Evolutionary conservation across 1,284 basidiomycete genomes (phyloP).

Genomic region (Fomitopsis palustris): DNA sequence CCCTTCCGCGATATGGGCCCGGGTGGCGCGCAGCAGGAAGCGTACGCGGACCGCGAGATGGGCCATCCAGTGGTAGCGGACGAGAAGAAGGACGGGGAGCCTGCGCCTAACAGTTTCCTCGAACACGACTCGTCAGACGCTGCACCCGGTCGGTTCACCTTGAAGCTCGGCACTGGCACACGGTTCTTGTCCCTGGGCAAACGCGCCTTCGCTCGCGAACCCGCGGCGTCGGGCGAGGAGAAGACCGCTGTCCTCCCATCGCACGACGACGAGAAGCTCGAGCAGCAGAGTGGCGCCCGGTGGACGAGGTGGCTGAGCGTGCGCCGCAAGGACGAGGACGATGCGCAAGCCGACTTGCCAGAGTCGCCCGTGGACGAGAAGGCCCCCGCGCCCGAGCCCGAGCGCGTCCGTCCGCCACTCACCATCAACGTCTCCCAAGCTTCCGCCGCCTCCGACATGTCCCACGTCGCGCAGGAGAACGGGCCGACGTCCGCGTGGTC

Average conservation of each 20-base stretch:
- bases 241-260: slow-evolving; percentile 3
- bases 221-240: slow-evolving; percentile 25
- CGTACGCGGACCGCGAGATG: not conserved
- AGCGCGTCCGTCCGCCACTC: slow-evolving; percentile 34
- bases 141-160: slow-evolving; percentile 8
- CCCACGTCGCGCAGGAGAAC: slow-evolving; percentile 13
- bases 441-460: slow-evolving; percentile 8
- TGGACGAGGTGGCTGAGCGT: not conserved
- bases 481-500: slow-evolving; percentile 37
- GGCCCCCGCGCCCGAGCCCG: not conserved
- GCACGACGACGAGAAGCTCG: not conserved
- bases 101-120: slow-evolving; percentile 51
- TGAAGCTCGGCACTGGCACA: slow-evolving; percentile 30
- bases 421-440: slow-evolving; percentile 41
- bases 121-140: slow-evolving; percentile 29
- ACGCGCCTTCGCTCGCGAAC: slow-evolving; percentile 33
- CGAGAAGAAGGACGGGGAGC: slow-evolving; percentile 25
- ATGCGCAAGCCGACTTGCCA: slow-evolving; percentile 4
- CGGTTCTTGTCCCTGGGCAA: slow-evolving; percentile 45
- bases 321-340: slow-evolving; percentile 3
- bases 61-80: not conserved
- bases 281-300: not conserved
- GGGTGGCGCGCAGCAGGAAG: not conserved
- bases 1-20: slow-evolving; percentile 32
- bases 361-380: slow-evolving; percentile 2